These are phyloP conservation scores for Stagonosporopsis cucurbitacearum DNA, from an alignment of 2,329 filamentous ascomycete species.

Conservation along the genomic window DNA sequence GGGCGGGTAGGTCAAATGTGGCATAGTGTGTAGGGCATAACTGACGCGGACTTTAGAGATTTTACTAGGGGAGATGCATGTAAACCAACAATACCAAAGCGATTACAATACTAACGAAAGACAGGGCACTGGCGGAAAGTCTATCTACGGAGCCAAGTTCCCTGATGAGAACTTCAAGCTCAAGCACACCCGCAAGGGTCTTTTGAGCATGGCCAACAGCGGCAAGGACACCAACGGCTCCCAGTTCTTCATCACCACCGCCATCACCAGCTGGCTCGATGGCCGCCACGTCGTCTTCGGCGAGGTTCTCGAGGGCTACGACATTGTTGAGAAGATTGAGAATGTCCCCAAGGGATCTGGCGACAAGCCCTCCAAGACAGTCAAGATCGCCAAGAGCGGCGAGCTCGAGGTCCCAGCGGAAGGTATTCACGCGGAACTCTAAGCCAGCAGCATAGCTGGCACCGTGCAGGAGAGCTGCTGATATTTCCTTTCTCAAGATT, in stretches of 20 bases:
- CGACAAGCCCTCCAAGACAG: conserved; percentile 71
- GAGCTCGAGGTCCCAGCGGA: conserved; percentile 82
- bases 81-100: background rate
- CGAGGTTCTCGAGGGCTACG: conserved; percentile 86
- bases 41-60: conserved; percentile 57
- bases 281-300: conserved; percentile 87
- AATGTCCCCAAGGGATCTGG: conserved; percentile 67
- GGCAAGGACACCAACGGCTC: conserved; percentile 80
- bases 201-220: conserved; percentile 73
- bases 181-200: conserved; percentile 84
- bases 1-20: conserved; percentile 57
- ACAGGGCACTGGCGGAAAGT: conserved; percentile 80
- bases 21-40: too few relatives aligned
- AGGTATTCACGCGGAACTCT: conserved; percentile 94
- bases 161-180: conserved; percentile 94
- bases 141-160: conserved; percentile 86
- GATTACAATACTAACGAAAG: background rate
- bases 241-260: conserved; percentile 91
- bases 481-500: conserved; percentile 53
- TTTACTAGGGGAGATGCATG: conserved; percentile 76
- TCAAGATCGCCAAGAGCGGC: conserved; percentile 84
- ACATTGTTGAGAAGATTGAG: conserved; percentile 80
- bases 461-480: conserved; percentile 51
- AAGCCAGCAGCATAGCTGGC: conserved; percentile 53
- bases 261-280: conserved; percentile 81